Evolutionary conservation across 345 rosid genomes (phyloP).

Genomic region (Syzygium oleosum): DNA sequence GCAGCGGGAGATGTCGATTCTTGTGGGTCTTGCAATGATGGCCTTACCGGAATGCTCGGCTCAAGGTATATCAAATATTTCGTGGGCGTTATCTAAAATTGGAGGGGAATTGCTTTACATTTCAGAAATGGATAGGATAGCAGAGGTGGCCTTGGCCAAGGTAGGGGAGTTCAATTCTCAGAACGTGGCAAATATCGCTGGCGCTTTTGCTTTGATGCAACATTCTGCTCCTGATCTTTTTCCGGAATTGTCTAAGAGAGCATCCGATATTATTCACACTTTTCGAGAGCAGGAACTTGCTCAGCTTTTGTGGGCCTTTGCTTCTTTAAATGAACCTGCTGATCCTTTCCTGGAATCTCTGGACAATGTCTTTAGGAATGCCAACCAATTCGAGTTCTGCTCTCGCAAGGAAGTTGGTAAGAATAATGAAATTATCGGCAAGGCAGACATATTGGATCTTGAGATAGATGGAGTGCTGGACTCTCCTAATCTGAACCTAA

Average conservation of each 20-base stretch:
- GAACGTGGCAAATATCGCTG: conserved; percentile 87
- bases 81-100: conserved; percentile 88
- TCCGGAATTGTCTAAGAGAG: conserved; percentile 56
- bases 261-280: conserved; percentile 31
- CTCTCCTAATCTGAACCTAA: conserved; percentile 47
- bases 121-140: conserved; percentile 96
- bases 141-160: conserved; percentile 72
- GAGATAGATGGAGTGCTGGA: conserved; percentile 14
- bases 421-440: neutral
- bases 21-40: conserved; percentile 75
- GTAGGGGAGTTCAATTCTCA: conserved; percentile 74
- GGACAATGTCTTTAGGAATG: conserved; percentile 43
- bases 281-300: conserved; percentile 84
- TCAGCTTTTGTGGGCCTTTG: conserved; percentile 90
- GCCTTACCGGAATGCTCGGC: conserved; percentile 84
- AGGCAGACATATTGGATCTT: neutral
- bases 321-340: conserved; percentile 70
- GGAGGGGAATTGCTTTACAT: conserved; percentile 83
- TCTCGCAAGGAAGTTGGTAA: conserved; percentile 11
- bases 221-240: conserved; percentile 78
- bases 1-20: conserved; percentile 90
- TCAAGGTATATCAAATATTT: conserved; percentile 87
- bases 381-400: conserved; percentile 43
- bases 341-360: conserved; percentile 57
- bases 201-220: conserved; percentile 85